Evolutionary conservation across 352 stramenopile genomes (phyloP).

Genomic region (Phytophthora pluvialis): DNA sequence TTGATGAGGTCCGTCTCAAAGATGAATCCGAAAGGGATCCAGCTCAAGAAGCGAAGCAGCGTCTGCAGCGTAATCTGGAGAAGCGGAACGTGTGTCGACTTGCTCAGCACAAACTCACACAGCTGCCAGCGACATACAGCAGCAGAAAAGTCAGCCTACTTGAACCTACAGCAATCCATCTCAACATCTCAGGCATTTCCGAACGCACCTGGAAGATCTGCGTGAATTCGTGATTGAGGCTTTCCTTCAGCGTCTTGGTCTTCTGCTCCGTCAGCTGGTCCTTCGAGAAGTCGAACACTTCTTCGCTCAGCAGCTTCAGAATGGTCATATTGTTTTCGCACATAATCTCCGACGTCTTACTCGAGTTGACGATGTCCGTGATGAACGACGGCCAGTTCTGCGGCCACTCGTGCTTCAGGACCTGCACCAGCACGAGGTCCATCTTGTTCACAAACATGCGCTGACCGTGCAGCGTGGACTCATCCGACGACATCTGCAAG

Average conservation of each 20-base stretch:
- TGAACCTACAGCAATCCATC: no score
- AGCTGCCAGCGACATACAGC: constrained; percentile 62
- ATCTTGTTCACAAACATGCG: constrained; percentile 95
- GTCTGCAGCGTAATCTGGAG: constrained; percentile 97
- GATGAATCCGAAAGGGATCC: constrained; percentile 98
- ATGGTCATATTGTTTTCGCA: constrained; percentile 99
- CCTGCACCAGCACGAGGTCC: constrained; percentile 97
- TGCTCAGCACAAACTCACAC: constrained; percentile 98
- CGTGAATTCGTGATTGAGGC: constrained; percentile 97
- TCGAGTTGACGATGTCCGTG: constrained; percentile 94
- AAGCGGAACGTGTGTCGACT: constrained; percentile 92
- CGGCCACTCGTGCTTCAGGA: constrained; percentile 99
- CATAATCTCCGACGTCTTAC: constrained; percentile 96
- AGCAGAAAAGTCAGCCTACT: background rate
- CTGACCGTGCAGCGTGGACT: constrained; percentile 88
- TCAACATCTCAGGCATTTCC: background rate
- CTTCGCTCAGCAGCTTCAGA: constrained; percentile 98
- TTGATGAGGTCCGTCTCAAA: constrained; percentile 98
- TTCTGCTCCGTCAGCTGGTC: constrained; percentile 98
- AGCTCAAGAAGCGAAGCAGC: constrained; percentile 97
- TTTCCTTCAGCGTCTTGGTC: constrained; percentile 98
- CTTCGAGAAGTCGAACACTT: constrained; percentile 99
- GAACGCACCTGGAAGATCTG: constrained; percentile 93
- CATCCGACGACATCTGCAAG: constrained; percentile 88
- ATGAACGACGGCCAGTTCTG: constrained; percentile 99